Base-by-base conservation (phyloP, 805 yeast genomes). In the Candida tibetensis region DNA sequence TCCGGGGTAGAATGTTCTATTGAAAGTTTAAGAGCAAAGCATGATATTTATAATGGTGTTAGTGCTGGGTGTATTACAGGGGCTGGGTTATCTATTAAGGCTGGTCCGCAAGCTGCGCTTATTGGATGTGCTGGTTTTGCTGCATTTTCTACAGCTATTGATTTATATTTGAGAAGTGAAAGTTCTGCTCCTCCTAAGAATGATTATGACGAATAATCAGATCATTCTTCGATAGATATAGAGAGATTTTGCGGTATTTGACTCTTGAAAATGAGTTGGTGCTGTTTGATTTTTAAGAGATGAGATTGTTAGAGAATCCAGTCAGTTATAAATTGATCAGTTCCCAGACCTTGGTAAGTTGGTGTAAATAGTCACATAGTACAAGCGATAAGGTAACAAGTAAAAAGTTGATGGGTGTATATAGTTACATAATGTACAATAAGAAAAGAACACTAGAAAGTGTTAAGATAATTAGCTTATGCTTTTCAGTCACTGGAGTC, bases 111-210 rank as follows among this genome's bases (percentile, higher is more conserved):
- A 52, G 95, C 95, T 19, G 93, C 96, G 0, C 52, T 81, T 17
- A 59, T 90, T 41, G 99, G 99, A 1, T 93, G 98, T 71, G 96
- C 95, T 18, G 99, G 97, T 6, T 93, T 93, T 68, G 97, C 98
- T 2, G 95, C 93, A 5, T 93, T 93, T 60, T 83, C 95, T 39
- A 81, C 88, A 3, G 95, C 95, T 5, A 79, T 90, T 42, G 96
- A 90, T 57, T 58, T 85, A 48, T 90, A 90, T 53, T 74, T 90
- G 83, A 77, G 90, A 50, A 79, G 85, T 51, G 97, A 89, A 49
- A 75, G 82, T 56, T 81, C 82, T 3, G 76, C 76, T 33, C 97
- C 98, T 17, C 97, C 98, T 14, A 57, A 71, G 32, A 82, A 85
- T 55, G 98, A 93, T 65, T 93, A 89, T 62, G 95, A 89, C 54